Base-by-base conservation (phyloP, 2,329 filamentous ascomycete species). In the Colletotrichum sp. region DNA sequence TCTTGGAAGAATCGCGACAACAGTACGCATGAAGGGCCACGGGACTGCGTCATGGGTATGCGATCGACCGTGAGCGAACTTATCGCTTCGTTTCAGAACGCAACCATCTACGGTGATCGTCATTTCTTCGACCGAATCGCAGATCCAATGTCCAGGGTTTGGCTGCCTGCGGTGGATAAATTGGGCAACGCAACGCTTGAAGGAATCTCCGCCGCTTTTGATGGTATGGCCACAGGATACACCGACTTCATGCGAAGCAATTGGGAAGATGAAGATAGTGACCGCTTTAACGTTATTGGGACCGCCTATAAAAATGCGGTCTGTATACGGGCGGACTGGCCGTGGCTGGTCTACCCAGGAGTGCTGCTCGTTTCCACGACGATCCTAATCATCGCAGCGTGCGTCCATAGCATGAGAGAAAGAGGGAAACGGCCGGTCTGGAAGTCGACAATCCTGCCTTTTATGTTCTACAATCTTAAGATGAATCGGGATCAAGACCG, bases 301-400 rank as follows among this genome's bases (percentile, higher is more conserved):
- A 28, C 55, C 4, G 15, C 25, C 8, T 28, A 7, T 0, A 48
- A 48, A 13, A 48, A 1, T 1, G n/a, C 55, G 1, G 55, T 58
- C 0, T 58, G 55, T 1, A 28, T 58, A 58, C 25, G 55, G 4
- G 27, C 5, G 4, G 55, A 28, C 15, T 58, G 55, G 55, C 25
- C 15, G 2, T 58, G 55, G 55, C 1, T 58, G 3, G 13, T 28
- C 0, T 58, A 58, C 1, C 55, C 55, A 6, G 55, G 0, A 58
- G 25, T 25, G 0, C 4, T 58, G 3, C 55, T 58, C 8, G 1
- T 3, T 58, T 28, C 16, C 16, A 58, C 55, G 2, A 27, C 8
- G 0, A 2, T 13, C 2, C 55, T 58, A 0, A 8, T 58, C 0
- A 0, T 28, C 0, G 0, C 55, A 8, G 55, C 55, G 55, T 1